These are phyloP conservation scores for Monilinia fructigena DNA, from an alignment of 2,329 filamentous ascomycete species.

Conservation along the genomic window DNA sequence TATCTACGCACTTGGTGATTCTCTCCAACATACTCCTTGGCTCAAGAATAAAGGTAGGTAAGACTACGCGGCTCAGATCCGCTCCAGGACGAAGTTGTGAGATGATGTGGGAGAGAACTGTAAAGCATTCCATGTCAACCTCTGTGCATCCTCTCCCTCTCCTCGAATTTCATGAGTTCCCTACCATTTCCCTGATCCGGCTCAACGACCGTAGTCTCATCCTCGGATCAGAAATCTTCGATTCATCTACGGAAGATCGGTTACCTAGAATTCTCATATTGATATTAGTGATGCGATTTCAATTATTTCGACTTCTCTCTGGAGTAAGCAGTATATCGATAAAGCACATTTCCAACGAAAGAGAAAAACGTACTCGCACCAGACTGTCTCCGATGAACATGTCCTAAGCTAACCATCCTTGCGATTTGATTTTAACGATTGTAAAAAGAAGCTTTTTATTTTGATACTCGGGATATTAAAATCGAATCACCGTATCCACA, in stretches of 20 bases:
- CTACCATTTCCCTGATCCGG: conserved; percentile 91
- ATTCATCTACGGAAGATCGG: conserved; percentile 41
- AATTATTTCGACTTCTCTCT: neutral
- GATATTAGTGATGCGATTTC: conserved; percentile 2
- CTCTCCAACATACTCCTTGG: conserved; percentile 96
- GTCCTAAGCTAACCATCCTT: conserved; percentile 44
- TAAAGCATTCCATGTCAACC: conserved; percentile 28
- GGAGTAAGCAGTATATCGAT: neutral
- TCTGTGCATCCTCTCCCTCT: conserved; percentile 9
- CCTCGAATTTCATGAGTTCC: conserved; percentile 41
- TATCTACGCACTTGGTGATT: conserved; percentile 81
- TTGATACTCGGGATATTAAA: neutral
- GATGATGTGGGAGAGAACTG: conserved; percentile 95
- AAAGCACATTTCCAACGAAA: conserved; percentile 17
- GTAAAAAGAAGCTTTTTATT: neutral
- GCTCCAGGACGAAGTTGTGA: conserved; percentile 93
- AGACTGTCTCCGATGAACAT: conserved; percentile 49
- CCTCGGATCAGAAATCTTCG: conserved; percentile 48
- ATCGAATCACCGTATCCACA: conserved; percentile 1
- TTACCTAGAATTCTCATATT: conserved; percentile 41
- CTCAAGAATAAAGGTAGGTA: conserved; percentile 97
- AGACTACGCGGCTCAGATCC: conserved; percentile 87
- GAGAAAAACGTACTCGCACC: conserved; percentile 43
- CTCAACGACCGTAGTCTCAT: conserved; percentile 80
- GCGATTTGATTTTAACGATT: conserved; percentile 11